Evolutionary conservation across 805 yeast genomes (phyloP), one percentile per base, ranked within the genome.

Genomic region (Diddensiella transvaalensis): DNA sequence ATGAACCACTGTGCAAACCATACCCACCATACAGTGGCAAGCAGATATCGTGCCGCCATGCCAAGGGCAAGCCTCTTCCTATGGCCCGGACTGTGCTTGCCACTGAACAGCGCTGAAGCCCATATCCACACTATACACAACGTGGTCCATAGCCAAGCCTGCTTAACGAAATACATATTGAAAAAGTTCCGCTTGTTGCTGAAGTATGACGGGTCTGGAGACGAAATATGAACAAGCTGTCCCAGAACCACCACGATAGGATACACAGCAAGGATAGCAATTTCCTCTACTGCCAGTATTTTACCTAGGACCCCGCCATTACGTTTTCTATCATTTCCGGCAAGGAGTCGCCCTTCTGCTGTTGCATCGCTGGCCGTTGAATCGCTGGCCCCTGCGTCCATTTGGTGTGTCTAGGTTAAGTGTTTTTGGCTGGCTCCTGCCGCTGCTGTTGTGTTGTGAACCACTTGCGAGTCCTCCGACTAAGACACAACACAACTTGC

Each of bases 81-180:
- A 17, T 22, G 30, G 19, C 8, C 29, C 24, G 8, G 15, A 8
- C 11, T 15, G 8, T 15, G 17, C 23, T 23, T 17, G 15, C 37
- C 18, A 4, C 21, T 17, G 21, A 46, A 30, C 24, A 37, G 29
- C 5, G 46, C 35, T 23, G 33, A 11, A 22, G 26, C 49, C 8
- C 22, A 23, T 56, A 60, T 58, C 6, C 26, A 24, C 10, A 40
- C 22, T 21, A 68, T 74, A 2, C 74, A 73, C 3, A 76, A 3
- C 0, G 80, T 65, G 1, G 96, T 89, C 98, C 97, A 93, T 13
- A 79, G 73, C 98, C 98, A 93, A 1, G 97, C 98, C 22, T 74
- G 75, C 60, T 91, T 93, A 33, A 91, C 96, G 62, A 93, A 87
- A 4, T 76, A 41, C 18, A 74, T 75, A 65, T 91, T 91, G 51